A percentile compares a stretch with the other conserved stretches of the same genome.
These are phyloP conservation scores for Fraxinus excelsior DNA, from an alignment of 257 asterid genomes.

Conservation along the genomic window DNA sequence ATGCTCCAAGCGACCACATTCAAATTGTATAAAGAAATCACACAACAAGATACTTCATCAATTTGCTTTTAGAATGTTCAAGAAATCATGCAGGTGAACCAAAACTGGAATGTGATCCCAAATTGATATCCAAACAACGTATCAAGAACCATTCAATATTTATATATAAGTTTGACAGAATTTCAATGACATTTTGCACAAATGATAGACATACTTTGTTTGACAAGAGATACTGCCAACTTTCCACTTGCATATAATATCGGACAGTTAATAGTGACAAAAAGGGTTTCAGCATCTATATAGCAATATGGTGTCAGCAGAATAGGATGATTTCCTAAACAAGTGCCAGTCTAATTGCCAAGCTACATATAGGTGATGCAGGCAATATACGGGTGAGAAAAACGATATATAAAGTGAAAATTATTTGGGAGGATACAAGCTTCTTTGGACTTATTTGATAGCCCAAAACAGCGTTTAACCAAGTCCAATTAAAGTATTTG, in stretches of 20 bases:
- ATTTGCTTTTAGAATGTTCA: not conserved
- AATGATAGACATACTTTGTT: slow-evolving; percentile 7
- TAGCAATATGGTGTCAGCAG: slow-evolving; percentile 4
- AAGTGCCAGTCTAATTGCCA: slow-evolving; percentile 6
- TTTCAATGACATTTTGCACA: not conserved
- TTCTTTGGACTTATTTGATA: not conserved
- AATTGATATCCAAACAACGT: not conserved
- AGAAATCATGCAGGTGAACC: not conserved
- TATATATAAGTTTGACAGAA: slow-evolving; percentile 8
- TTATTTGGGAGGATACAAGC: not conserved
- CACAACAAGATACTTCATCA: not conserved
- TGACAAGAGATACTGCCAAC: not conserved
- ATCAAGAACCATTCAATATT: not conserved
- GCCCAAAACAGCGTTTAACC: not conserved
- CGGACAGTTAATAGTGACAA: not conserved
- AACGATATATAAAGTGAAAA: not conserved
- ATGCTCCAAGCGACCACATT: not conserved
- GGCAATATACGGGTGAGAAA: not conserved
- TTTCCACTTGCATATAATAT: slow-evolving; percentile 13
- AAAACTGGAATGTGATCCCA: slow-evolving; percentile 7
- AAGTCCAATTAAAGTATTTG: not conserved
- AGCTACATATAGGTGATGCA: not conserved
- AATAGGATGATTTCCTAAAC: slow-evolving; percentile 8
- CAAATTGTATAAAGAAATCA: not conserved
- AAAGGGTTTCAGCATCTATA: slow-evolving; percentile 16